phyloP scores from a whole-genome alignment of 1,284 basidiomycete genomes.

The Kwoniella shivajii region DNA sequence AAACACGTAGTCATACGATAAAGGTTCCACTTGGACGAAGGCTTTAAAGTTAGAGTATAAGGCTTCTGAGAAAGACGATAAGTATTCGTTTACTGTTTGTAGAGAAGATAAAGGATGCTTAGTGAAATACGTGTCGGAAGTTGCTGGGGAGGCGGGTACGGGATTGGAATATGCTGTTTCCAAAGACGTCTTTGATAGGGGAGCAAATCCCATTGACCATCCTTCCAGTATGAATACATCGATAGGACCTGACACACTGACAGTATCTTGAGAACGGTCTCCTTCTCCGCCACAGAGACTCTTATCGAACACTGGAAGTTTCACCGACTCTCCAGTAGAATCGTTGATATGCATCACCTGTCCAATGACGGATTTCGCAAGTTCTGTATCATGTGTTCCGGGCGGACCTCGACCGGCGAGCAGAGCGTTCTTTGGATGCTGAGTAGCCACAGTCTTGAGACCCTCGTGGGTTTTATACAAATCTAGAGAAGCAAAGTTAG shows the following conservation, averaged over 20 bases:
- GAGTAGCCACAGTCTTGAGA: constrained; percentile 30
- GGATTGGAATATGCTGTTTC: constrained; percentile 41
- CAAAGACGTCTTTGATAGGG: constrained; percentile 47
- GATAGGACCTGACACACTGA: constrained; percentile 56
- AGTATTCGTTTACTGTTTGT: constrained; percentile 35
- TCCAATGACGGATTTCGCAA: constrained; percentile 18
- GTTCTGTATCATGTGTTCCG: constrained; percentile 46
- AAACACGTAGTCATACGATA: constrained; percentile 45
- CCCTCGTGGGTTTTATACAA: constrained; percentile 41
- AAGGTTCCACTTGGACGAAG: constrained; percentile 40
- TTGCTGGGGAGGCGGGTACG: constrained; percentile 14
- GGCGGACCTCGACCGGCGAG: constrained; percentile 49
- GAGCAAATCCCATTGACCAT: constrained; percentile 58
- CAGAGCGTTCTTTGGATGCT: constrained; percentile 41
- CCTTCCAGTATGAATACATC: constrained; percentile 78
- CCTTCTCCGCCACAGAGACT: constrained; percentile 75
- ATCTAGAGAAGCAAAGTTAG: constrained; percentile 26
- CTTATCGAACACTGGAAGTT: constrained; percentile 85
- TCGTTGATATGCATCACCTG: constrained; percentile 26
- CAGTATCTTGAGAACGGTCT: constrained; percentile 65
- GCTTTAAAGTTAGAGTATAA: constrained; percentile 37
- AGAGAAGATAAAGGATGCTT: constrained; percentile 30
- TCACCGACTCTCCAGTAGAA: constrained; percentile 48
- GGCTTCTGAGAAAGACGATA: constrained; percentile 24
- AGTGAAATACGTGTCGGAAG: constrained; percentile 31